phyloP scores from a whole-genome alignment of 2,329 filamentous ascomycete species.

The Moelleriella libera region DNA sequence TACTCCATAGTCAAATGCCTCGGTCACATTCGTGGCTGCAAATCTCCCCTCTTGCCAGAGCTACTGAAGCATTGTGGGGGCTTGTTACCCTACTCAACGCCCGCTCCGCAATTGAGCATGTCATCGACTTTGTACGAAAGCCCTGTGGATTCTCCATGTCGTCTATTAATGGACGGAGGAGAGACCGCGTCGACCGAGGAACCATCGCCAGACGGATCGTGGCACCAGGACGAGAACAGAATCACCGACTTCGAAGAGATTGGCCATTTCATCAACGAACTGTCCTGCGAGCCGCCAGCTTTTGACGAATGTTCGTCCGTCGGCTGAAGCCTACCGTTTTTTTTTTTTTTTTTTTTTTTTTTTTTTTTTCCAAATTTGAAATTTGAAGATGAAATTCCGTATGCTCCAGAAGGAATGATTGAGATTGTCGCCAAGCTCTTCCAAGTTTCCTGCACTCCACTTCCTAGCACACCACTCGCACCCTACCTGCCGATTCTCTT shows the following conservation, averaged over 20 bases:
- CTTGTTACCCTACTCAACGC: constrained; percentile 1
- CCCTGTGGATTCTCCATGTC: not conserved
- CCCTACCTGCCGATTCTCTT: no score
- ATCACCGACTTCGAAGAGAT: not conserved
- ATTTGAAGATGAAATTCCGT: no score
- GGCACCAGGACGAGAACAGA: not conserved
- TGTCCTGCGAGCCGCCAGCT: not conserved
- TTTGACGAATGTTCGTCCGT: not conserved
- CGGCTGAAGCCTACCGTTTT: not conserved
- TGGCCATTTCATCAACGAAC: not conserved
- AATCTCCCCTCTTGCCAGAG: constrained; percentile 14
- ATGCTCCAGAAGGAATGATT: no score
- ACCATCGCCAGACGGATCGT: not conserved
- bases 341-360: no score
- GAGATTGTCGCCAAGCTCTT: no score
- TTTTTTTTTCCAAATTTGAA: no score
- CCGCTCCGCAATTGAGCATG: not conserved
- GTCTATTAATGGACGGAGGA: not conserved
- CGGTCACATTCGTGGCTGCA: constrained; percentile 10
- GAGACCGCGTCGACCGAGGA: not conserved
- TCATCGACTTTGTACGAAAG: not conserved
- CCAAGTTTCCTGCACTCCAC: no score
- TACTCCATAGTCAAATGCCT: constrained; percentile 12
- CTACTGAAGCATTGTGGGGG: constrained; percentile 11
- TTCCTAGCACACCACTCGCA: no score